These are phyloP conservation scores for Trametes villosa DNA, from an alignment of 768 basidiomycete genomes.

Conservation along the genomic window DNA sequence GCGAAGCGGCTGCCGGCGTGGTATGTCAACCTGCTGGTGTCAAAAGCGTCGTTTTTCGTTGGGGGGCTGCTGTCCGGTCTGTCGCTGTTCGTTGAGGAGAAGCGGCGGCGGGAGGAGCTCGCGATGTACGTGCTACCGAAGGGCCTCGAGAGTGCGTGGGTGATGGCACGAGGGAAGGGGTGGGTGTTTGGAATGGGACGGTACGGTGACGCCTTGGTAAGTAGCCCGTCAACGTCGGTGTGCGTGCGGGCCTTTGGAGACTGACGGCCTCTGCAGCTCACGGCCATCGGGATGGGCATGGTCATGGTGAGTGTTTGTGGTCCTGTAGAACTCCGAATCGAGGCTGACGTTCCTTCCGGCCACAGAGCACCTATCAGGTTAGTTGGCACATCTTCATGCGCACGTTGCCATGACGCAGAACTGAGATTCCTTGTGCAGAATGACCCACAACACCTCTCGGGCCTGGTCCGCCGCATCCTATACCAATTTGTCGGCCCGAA, in stretches of 20 bases:
- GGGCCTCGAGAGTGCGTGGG: constrained; percentile 90
- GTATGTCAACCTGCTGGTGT: constrained; percentile 62
- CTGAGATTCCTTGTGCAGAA: constrained; percentile 37
- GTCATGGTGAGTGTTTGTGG: constrained; percentile 65
- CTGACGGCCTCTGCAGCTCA: constrained; percentile 49
- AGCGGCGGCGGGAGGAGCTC: constrained; percentile 84
- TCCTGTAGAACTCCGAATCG: not conserved
- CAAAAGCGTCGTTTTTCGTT: constrained; percentile 74
- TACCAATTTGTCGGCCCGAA: constrained; percentile 93
- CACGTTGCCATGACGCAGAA: not conserved
- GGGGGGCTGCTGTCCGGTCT: constrained; percentile 76
- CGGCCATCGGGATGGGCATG: constrained; percentile 87
- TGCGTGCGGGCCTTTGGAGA: not conserved
- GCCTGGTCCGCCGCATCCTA: constrained; percentile 77
- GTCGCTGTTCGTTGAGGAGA: constrained; percentile 85
- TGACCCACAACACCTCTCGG: constrained; percentile 82
- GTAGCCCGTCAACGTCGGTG: constrained; percentile 26
- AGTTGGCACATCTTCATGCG: not conserved
- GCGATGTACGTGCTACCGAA: constrained; percentile 94
- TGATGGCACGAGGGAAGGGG: constrained; percentile 73
- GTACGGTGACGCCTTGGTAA: constrained; percentile 67
- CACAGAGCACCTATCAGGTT: constrained; percentile 78
- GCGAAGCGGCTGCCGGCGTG: constrained; percentile 30
- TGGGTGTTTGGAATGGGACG: constrained; percentile 73
- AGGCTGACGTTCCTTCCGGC: not conserved